Base-by-base conservation (phyloP, 2,329 filamentous ascomycete species). In the Pleomassaria siparia region DNA sequence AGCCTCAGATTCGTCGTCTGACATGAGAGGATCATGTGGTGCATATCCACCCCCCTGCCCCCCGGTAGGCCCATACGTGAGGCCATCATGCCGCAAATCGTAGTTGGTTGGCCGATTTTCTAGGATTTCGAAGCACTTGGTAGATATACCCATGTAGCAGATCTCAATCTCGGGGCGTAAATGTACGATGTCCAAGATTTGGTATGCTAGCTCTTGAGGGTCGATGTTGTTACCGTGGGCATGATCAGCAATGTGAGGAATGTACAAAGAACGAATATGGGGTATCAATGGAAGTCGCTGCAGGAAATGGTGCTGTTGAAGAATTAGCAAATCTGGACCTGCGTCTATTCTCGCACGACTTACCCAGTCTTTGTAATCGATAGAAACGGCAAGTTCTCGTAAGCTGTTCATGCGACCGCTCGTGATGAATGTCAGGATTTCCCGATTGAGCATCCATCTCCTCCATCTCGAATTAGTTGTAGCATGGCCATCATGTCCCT, bases 291-390 rank as follows among this genome's bases (percentile, higher is more conserved):
- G 87, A 10, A 94, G 79, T 33, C 85, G 77, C 64, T 89, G 87
- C 8, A 94, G 79, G 72, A 94, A 89, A 53, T 82, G 85, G 69
- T 94, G 89, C 87, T 89, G 46, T 45, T 46, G 28, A 22, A 25
- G 21, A 6, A 55, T 52, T 49, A 49, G 50, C 48, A 33, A 44
- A 40, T 13, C 9, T 13, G 35, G 32, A n/a, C 33, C 21, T 16
- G 40, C 20, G 25, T 26, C 28, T 11, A 29, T 20, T 24, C 24
- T 7, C 7, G 40, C 22, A 50, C 10, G 33, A 24, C 82, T 75
- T 76, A 89, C 87, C 88, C 89, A 94, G 60, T 91, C 86, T 56
- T 81, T 83, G 67, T 87, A 89, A 52, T 89, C 81, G 46, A 94
- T 78, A 1, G 83, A 81, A 56, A 89, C 81, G 9, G 86, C 85